Base-by-base conservation (phyloP, 1,284 basidiomycete species). In the Xanthoconium separans region DNA sequence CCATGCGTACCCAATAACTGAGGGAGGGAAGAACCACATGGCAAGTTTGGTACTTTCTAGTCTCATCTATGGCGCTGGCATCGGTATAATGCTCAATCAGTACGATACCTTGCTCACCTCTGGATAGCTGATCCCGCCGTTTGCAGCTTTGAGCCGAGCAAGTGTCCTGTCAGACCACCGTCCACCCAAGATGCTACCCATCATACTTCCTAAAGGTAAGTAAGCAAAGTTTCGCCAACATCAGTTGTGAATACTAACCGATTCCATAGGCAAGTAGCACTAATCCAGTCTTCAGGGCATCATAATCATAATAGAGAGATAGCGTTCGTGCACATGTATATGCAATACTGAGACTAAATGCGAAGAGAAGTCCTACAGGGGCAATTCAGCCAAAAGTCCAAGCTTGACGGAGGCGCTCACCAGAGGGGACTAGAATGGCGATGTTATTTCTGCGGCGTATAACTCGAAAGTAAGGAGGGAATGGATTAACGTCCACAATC, bases 271-370 rank as follows among this genome's bases (percentile, higher is more conserved):
- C 71, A 20, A 95, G 79, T 2, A 93, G 75, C 5, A 93, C 84
- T 18, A 93, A 71, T n/a, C 93, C 93, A 49, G 89, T 87, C 52
- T 82, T 76, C 20, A 95, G 74, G 0, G 92, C 78, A 55, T 84
- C 75, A 68, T 87, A 94, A 40, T 78, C 69, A 63, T 95, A 95
- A 27, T 79, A 72, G 11, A 77, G 75, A 0, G 71, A 80, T 4
- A 92, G 76, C 1, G 88, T 91, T 47, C 89, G 76, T 16, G 90
- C 80, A 10, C 84, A 84, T 0, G 89, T 92, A 65, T 91, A 95
- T 2, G 76, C 59, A 43, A 88, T 79, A 30, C 83, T 80, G 66
- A 87, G 93, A 51, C 77, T 81, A 53, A 86, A 86, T 0, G 84
- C 84, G 62, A 88, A 93, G 15, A 88, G 66, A 18, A 87, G 65